Base-by-base conservation (phyloP, 345 rosid genomes). In the Bruguiera parviflora region DNA sequence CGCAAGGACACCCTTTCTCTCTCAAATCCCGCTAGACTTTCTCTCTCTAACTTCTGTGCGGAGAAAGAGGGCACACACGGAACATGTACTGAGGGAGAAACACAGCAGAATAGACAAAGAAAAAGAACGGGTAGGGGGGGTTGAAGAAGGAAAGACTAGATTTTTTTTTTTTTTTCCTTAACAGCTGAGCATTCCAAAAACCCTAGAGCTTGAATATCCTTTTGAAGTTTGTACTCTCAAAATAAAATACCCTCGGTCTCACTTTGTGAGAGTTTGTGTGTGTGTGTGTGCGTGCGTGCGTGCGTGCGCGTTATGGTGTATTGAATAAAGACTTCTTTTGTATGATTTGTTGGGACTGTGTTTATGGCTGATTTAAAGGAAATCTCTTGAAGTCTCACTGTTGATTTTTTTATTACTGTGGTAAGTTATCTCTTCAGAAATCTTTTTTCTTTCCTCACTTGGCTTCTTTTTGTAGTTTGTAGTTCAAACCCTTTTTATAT, bases 1-100 rank as follows among this genome's bases (percentile, higher is more conserved):
- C 98, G 94, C 95, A 85, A 92, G 92, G 91, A 79, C 86, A 75
- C 84, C 61, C 53, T 59, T 65, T 51, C 83, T 63, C 21, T 46
- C 19, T 3, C 53, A 39, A 53, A 73, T 39, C 77, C 69, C 74
- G 52, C 69, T 59, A 58, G 13, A 2, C 35, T 33, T 49, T 81
- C 82, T 79, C 83, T 84, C 84, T 81, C 87, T 79, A 72, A 75
- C 82, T 65, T 59, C 81, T 75, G 71, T 71, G 92, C 91, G 82
- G 81, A 82, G 86, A 83, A 66, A 81, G 88, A 75, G 73, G 78
- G 79, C 77, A 78, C 75, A 71, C 58, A 20, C 64, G 32, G 4
- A 63, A 5, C 67, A 39, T 27, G 59, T 66, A 75, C 76, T 57
- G 78, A 77, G 21, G 73, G 71, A 77, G 68, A 75, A 64, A 73